These are phyloP conservation scores for Amborella trichopoda DNA, from an alignment of 164 flowering plant genomes.

Conservation along the genomic window DNA sequence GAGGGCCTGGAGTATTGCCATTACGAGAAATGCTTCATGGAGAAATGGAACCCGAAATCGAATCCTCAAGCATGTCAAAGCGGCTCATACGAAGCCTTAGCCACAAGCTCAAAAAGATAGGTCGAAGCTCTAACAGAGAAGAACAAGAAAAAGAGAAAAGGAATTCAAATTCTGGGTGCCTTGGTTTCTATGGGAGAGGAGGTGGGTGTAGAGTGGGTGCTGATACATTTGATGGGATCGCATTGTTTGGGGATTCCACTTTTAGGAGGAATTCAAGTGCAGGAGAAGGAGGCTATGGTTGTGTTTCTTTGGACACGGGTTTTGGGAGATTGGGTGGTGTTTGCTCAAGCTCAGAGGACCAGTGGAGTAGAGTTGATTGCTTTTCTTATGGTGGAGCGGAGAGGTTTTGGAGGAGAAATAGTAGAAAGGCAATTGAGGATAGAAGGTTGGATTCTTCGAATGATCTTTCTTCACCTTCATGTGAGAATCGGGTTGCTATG, in stretches of 20 bases:
- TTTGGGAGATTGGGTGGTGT: too few species aligned
- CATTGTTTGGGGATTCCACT: slow-evolving; percentile 38
- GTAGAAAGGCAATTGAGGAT: slow-evolving; percentile 29
- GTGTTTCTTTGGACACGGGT: neutral
- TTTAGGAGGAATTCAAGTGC: slow-evolving; percentile 55
- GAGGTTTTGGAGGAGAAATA: slow-evolving; percentile 54
- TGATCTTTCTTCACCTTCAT: slow-evolving; percentile 15
- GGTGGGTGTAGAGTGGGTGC: slow-evolving; percentile 97
- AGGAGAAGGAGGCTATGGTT: slow-evolving; percentile 30
- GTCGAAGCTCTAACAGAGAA: slow-evolving; percentile 17
- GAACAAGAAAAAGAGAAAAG: slow-evolving; percentile 38
- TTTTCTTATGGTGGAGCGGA: slow-evolving; percentile 61
- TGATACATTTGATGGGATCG: slow-evolving; percentile 55
- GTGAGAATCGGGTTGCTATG: slow-evolving; percentile 26
- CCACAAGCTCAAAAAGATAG: slow-evolving; percentile 51
- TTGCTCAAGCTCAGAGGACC: slow-evolving; percentile 15
- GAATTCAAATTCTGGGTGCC: slow-evolving; percentile 46
- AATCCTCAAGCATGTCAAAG: slow-evolving; percentile 50
- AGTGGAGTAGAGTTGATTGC: slow-evolving; percentile 65
- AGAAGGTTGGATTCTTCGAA: neutral
- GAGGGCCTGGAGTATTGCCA: too few species aligned
- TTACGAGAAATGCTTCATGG: too few species aligned
- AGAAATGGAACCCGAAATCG: slow-evolving; percentile 29
- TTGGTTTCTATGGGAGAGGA: slow-evolving; percentile 53
- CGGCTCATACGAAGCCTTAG: slow-evolving; percentile 64